Evolutionary conservation across 75 land plant genomes (phyloP).

Genomic region (Pseudotsuga menziesii): DNA sequence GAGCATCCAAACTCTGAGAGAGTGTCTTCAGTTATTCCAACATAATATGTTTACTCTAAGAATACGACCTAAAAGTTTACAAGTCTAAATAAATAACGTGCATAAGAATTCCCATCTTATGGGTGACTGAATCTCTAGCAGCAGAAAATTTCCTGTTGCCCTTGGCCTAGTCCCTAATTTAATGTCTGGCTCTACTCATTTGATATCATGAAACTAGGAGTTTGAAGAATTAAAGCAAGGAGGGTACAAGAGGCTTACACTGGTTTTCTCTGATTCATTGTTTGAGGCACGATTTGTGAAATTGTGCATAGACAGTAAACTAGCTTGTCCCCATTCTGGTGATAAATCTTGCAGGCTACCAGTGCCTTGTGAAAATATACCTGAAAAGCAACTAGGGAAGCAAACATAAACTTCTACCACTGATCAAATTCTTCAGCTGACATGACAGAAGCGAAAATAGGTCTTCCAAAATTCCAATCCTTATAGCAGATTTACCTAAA

Average conservation of each 20-base stretch:
- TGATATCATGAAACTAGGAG: too few species aligned
- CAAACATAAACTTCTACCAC: neutral
- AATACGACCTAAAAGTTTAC: neutral
- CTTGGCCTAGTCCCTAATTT: neutral
- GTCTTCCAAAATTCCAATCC: neutral
- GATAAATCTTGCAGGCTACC: conserved; percentile 2
- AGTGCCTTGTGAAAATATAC: neutral
- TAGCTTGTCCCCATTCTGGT: neutral
- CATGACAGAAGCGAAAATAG: neutral
- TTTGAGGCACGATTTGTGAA: neutral
- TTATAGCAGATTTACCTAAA: neutral
- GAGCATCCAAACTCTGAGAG: neutral
- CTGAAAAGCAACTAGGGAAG: neutral
- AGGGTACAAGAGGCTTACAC: neutral
- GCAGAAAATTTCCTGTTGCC: neutral
- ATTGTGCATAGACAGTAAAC: neutral
- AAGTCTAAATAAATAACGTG: neutral
- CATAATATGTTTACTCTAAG: neutral
- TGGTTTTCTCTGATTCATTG: neutral
- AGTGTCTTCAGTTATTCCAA: neutral
- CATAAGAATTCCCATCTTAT: neutral
- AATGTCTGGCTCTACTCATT: too few species aligned
- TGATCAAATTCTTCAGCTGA: neutral
- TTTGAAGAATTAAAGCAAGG: neutral
- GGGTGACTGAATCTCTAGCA: neutral